phyloP scores from a whole-genome alignment of 495 filamentous ascomycete genomes.

The Tetracladium setigerum region DNA sequence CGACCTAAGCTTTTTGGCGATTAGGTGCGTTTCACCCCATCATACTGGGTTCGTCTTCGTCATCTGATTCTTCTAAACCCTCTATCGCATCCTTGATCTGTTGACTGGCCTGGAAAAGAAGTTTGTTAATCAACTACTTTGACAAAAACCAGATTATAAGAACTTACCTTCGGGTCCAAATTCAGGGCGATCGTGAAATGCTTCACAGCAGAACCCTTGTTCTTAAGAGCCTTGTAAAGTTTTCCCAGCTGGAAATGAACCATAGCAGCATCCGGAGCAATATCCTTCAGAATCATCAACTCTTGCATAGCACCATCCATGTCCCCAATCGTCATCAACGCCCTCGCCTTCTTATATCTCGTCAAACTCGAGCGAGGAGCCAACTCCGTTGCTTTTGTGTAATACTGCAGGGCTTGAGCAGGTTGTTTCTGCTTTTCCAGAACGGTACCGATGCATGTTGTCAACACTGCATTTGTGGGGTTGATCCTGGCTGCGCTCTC shows the following conservation, averaged over 20 bases:
- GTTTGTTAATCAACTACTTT: neutral
- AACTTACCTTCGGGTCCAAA: constrained; percentile 85
- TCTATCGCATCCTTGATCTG: constrained; percentile 94
- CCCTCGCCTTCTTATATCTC: constrained; percentile 86
- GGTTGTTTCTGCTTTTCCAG: constrained; percentile 80
- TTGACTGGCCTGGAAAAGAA: constrained; percentile 58
- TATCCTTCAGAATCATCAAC: constrained; percentile 73
- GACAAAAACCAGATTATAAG: neutral
- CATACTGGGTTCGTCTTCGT: constrained; percentile 52
- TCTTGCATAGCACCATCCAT: constrained; percentile 65
- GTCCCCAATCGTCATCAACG: constrained; percentile 69
- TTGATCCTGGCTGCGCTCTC: constrained; percentile 79
- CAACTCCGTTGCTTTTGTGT: constrained; percentile 68
- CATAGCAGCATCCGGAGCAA: constrained; percentile 90
- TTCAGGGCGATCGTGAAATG: constrained; percentile 93
- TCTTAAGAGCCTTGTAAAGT: constrained; percentile 70
- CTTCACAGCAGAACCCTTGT: constrained; percentile 75
- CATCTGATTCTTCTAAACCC: constrained; percentile 75
- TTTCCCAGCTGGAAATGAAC: constrained; percentile 90
- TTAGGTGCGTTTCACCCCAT: constrained; percentile 11
- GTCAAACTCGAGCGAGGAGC: constrained; percentile 75
- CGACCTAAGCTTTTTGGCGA: neutral
- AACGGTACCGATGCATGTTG: constrained; percentile 84
- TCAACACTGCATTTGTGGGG: constrained; percentile 80
- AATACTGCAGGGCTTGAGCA: constrained; percentile 68